phyloP scores from a whole-genome alignment of 352 stramenopile species.

The Phytophthora europaea region DNA sequence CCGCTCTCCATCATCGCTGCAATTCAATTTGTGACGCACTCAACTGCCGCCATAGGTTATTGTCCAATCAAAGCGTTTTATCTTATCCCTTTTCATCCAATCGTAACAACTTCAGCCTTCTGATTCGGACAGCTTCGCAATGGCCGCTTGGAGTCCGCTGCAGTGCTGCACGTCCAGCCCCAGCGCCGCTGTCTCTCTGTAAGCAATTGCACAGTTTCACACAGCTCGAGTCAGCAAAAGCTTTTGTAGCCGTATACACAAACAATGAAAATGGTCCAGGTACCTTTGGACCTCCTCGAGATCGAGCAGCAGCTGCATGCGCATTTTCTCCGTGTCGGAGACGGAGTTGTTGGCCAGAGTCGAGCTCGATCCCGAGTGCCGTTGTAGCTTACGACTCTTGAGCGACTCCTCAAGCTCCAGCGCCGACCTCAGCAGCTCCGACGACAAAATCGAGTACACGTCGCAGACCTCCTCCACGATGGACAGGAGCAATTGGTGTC shows the following conservation, averaged over 20 bases:
- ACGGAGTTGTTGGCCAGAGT: slow-evolving; percentile 38
- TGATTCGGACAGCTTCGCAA: slow-evolving; percentile 40
- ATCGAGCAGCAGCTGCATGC: slow-evolving; percentile 80
- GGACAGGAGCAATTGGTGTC: slow-evolving; percentile 56
- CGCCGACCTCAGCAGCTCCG: slow-evolving; percentile 79
- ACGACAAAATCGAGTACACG: slow-evolving; percentile 73
- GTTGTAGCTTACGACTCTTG: slow-evolving; percentile 90
- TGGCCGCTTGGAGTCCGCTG: slow-evolving; percentile 27
- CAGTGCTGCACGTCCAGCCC: slow-evolving; percentile 59
- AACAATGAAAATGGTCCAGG: slow-evolving; percentile 7
- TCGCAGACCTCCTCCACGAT: slow-evolving; percentile 72
- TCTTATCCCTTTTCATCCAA: slow-evolving; percentile 54
- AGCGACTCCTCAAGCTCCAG: slow-evolving; percentile 87
- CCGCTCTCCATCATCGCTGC: slow-evolving; percentile 28
- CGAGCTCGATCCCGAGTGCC: slow-evolving; percentile 42
- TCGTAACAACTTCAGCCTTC: slow-evolving; percentile 33
- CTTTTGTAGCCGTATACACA: background rate
- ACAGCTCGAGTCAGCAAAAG: slow-evolving; percentile 15
- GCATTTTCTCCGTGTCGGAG: slow-evolving; percentile 91
- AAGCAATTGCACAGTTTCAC: background rate
- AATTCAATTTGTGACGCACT: slow-evolving; percentile 28
- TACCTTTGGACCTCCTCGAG: slow-evolving; percentile 80
- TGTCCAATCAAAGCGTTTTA: slow-evolving; percentile 35
- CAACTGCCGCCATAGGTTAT: slow-evolving; percentile 42
- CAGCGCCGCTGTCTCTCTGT: slow-evolving; percentile 62